phyloP scores from a whole-genome alignment of 2,329 filamentous ascomycete genomes.

The Triangularia setosa region DNA sequence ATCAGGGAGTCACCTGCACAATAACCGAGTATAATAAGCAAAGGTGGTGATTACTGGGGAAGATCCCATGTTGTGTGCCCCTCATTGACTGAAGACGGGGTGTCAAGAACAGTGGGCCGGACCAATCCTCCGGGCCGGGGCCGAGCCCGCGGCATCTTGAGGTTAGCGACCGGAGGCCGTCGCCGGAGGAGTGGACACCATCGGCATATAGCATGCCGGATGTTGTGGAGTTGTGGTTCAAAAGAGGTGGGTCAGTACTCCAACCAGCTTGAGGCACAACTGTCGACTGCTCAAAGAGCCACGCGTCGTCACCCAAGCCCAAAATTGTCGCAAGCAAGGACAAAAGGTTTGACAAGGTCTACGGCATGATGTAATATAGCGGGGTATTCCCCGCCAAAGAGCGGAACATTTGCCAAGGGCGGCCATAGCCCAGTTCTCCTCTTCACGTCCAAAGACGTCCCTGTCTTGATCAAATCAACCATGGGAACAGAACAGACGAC shows the following conservation, averaged over 20 bases:
- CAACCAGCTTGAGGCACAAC: background rate
- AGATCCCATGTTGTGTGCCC: background rate
- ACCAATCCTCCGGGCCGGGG: background rate
- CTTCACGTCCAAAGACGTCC: background rate
- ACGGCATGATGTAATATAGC: constrained; percentile 7
- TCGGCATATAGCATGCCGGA: background rate
- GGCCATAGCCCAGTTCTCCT: background rate
- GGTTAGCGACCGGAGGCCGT: background rate
- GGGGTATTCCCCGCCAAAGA: background rate
- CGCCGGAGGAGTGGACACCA: background rate
- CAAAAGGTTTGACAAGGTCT: background rate
- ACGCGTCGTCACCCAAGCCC: background rate
- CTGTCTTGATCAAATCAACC: background rate
- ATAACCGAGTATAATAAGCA: background rate
- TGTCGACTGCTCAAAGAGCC: background rate
- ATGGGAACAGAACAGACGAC: background rate
- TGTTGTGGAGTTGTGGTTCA: background rate
- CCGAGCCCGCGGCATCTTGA: background rate
- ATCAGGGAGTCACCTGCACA: background rate
- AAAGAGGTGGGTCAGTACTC: background rate
- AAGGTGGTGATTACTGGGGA: background rate
- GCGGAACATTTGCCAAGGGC: background rate
- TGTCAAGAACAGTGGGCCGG: background rate
- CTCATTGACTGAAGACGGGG: background rate
- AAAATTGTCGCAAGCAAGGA: background rate